Percentiles rank a stretch among this genome's conserved stretches.
Evolutionary conservation across 371 early-diverging fungal genomes (phyloP).

Genomic region (Mucor velutinosus): DNA sequence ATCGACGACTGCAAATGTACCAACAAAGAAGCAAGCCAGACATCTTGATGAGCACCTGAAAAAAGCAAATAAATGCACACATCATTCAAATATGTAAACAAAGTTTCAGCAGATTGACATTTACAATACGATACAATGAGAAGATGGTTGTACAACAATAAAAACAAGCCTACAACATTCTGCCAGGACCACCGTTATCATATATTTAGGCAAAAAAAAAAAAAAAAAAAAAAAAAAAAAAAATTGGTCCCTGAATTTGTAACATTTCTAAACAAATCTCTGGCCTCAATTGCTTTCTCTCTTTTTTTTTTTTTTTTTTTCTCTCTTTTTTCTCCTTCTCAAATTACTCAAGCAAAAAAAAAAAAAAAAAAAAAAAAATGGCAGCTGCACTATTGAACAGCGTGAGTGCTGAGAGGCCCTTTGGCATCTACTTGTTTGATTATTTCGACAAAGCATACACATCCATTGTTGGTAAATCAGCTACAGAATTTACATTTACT

Average conservation of each 20-base stretch:
- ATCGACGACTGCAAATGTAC: neutral
- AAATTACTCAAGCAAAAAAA: too few relatives aligned
- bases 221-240: neutral
- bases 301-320: neutral
- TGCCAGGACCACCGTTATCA: conserved; percentile 6
- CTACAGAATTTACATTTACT: conserved; percentile 55
- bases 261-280: neutral
- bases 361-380: neutral
- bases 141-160: neutral
- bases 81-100: neutral
- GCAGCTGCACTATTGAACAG: neutral
- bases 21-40: neutral
- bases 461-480: conserved; percentile 42
- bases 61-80: neutral
- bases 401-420: conserved; percentile 50
- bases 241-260: neutral
- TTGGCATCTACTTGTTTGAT: conserved; percentile 52
- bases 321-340: neutral
- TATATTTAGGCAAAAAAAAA: neutral
- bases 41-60: neutral
- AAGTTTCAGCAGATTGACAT: neutral
- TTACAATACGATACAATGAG: neutral
- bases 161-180: neutral
- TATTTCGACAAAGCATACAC: conserved; percentile 46
- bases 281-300: neutral